These are phyloP conservation scores for Paracoccidioides brasiliensis DNA, from an alignment of 2,329 filamentous ascomycete species.

Conservation along the genomic window DNA sequence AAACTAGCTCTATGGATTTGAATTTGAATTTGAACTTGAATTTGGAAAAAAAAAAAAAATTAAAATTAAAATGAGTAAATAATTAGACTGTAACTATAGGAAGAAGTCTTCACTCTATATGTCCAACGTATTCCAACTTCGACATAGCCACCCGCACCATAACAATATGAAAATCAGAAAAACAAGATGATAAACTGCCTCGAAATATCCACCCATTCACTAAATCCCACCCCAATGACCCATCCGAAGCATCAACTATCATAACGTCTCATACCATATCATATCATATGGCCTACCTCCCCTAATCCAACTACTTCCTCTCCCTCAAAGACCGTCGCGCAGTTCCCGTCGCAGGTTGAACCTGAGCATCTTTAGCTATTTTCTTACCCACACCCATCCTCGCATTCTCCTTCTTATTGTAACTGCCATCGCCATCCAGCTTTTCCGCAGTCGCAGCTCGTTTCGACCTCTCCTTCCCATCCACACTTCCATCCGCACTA, in stretches of 20 bases:
- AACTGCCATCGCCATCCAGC: not conserved
- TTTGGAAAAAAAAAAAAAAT: no score
- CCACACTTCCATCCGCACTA: not conserved
- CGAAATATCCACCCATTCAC: no score
- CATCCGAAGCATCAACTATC: not conserved
- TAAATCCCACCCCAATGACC: no score
- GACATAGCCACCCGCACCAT: no score
- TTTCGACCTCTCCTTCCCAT: not conserved
- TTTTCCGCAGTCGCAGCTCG: not conserved
- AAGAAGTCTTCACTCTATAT: no score
- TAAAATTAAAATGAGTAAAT: not conserved
- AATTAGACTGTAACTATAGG: no score
- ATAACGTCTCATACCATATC: not conserved
- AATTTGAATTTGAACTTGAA: no score
- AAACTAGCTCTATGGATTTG: not conserved
- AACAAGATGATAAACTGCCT: no score
- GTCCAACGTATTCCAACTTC: no score
- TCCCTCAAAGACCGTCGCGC: not conserved
- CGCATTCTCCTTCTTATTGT: not conserved
- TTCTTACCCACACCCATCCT: not conserved
- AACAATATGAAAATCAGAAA: no score
- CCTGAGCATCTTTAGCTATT: no score
- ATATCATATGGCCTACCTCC: not conserved
- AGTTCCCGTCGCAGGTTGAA: not conserved
- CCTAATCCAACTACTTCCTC: not conserved